phyloP scores from a whole-genome alignment of 192 early-diverging fungal species.

The Endogone sp. region DNA sequence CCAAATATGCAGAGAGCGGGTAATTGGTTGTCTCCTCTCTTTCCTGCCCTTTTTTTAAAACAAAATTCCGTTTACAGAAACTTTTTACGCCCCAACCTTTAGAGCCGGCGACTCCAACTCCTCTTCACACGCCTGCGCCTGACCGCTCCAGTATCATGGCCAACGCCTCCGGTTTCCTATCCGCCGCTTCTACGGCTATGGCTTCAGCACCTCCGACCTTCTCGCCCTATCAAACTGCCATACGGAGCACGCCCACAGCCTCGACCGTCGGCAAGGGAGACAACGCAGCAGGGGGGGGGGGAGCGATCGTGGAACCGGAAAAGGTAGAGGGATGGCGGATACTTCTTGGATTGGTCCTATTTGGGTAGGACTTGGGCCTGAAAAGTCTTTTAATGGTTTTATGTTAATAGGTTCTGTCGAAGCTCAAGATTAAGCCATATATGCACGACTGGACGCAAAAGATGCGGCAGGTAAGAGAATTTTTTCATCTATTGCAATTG shows the following conservation, averaged over 20 bases:
- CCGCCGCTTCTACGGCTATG: neutral
- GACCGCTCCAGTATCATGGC: neutral
- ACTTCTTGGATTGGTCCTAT: too few relatives aligned
- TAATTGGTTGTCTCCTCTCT: neutral
- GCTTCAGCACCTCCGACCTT: too few relatives aligned
- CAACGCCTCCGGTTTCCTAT: neutral
- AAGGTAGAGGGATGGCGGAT: too few relatives aligned
- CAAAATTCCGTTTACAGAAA: too few relatives aligned
- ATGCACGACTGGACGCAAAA: neutral
- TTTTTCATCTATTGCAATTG: neutral
- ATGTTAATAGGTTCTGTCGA: conserved; percentile 4
- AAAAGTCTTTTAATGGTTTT: too few relatives aligned
- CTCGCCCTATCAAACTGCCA: neutral
- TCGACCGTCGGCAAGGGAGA: neutral
- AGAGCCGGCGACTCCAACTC: neutral
- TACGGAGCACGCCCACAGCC: neutral
- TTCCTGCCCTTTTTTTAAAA: too few relatives aligned
- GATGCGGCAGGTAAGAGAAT: neutral
- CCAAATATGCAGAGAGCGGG: neutral
- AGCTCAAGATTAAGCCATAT: neutral
- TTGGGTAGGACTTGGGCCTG: too few relatives aligned
- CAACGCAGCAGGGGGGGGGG: neutral
- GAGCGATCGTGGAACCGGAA: neutral
- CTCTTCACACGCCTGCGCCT: too few relatives aligned
- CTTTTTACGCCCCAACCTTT: neutral